Base-by-base conservation (phyloP, 2,329 filamentous ascomycete genomes). In the Sclerotinia nivalis region DNA sequence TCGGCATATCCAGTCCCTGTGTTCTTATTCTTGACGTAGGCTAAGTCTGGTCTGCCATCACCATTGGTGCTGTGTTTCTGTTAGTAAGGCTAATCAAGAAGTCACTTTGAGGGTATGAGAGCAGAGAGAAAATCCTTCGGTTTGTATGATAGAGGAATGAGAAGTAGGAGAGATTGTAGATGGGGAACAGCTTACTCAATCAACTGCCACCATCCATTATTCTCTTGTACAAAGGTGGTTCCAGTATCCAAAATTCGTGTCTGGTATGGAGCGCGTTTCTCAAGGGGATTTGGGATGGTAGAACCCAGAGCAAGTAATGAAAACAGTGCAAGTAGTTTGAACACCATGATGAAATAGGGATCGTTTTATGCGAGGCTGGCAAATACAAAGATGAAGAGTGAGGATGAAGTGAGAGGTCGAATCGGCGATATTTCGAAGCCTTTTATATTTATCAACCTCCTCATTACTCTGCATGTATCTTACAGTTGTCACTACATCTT, bases 181-280 rank as follows among this genome's bases (percentile, higher is more conserved):
- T 10, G 10, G 20, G 13, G 10, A 22, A 20, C 15, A 28, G 34
- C 68, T 28, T 25, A 70, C 64, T 70, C 69, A 50, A 70, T 70
- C 25, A 70, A 50, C 56, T 70, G 69, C 69, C 69, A 70, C 25
- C 49, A 66, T 2, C 69, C 69, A 37, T 70, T 68, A n/a, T 70
- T 22, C 31, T 70, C 69, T 43, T 70, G 25, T 9, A 22, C 45
- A 28, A 70, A 70, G 7, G 64, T 68, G 15, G 69, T 55, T 49
- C 64, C 56, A 22, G 47, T 49, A 28, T 68, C 55, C 12, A 68
- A 47, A 9, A 70, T 56, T 49, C 55, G 34, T 50, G 64, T 68
- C 22, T 61, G 55, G 20, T 62, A 70, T n/a, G 69, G 54, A 40
- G 59, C 50, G n/a, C 68, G 60, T 52, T 45, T 37, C n/a, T 43